Evolutionary conservation across 139 green algal species (phyloP).

Genomic region (Chlamydomonas sphaeroides): DNA sequence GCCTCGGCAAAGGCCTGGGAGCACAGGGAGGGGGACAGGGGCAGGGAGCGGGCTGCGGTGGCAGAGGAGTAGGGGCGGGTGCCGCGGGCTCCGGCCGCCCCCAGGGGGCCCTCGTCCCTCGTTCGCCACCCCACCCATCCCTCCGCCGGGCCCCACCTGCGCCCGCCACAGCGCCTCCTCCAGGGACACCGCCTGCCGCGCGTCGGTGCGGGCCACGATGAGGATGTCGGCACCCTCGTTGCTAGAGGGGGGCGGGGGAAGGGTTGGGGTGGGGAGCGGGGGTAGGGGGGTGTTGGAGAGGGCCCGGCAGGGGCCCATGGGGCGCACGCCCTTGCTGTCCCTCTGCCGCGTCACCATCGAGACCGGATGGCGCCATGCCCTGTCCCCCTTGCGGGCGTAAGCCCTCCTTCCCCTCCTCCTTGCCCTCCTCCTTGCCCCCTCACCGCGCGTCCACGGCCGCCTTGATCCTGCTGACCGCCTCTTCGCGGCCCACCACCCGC

Average conservation of each 20-base stretch:
- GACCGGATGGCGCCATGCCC: no score
- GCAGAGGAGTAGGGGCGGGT: no score
- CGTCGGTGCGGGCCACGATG: conserved; percentile 88
- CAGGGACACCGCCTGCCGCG: conserved; percentile 75
- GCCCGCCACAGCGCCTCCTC: conserved; percentile 86
- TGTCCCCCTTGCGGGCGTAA: no score
- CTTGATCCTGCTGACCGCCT: conserved; percentile 84
- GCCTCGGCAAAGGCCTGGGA: conserved; percentile 86
- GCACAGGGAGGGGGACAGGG: no score
- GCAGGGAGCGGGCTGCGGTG: no score
- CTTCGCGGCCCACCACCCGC: conserved; percentile 80
- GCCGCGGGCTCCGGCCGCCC: no score
- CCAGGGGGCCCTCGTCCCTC: no score
- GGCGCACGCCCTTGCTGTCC: no score
- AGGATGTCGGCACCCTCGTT: conserved; percentile 91
- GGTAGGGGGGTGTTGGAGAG: no score
- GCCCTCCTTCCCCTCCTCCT: neutral
- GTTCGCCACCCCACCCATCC: no score
- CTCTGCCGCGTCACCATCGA: no score
- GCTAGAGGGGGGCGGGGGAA: conserved; percentile 50
- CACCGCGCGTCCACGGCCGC: conserved; percentile 83
- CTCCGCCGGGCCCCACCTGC: neutral
- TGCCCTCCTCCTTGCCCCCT: neutral
- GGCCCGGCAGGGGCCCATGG: no score
- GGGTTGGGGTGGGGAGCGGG: neutral